Evolutionary conservation across 1,284 basidiomycete species (phyloP).

Genomic region (Apiotrichum veenhuisii): DNA sequence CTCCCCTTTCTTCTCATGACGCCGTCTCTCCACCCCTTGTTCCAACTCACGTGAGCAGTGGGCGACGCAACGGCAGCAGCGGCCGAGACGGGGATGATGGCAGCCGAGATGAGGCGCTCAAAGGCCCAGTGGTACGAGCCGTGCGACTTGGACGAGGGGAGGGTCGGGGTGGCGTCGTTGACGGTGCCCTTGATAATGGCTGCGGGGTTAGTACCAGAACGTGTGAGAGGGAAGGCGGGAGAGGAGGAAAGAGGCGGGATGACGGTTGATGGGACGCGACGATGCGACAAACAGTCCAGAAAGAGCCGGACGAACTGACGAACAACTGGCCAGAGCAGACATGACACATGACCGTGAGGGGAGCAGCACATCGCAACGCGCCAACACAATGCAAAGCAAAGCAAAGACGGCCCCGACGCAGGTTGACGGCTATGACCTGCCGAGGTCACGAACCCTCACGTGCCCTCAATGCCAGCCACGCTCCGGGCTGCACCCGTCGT

Average conservation of each 20-base stretch:
- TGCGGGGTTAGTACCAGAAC: conserved; percentile 50
- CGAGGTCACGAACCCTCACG: no score
- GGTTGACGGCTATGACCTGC: no score
- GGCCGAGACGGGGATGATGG: conserved; percentile 81
- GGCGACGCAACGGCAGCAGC: conserved; percentile 71
- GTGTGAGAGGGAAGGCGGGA: no score
- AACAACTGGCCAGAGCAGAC: no score
- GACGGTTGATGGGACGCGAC: not conserved
- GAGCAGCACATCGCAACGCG: no score
- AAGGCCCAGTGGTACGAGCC: conserved; percentile 99
- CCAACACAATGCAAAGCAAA: no score
- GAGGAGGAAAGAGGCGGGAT: no score
- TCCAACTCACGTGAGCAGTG: conserved; percentile 57
- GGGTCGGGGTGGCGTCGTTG: conserved; percentile 91
- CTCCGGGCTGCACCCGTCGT: not conserved
- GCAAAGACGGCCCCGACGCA: no score
- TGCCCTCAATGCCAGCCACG: no score
- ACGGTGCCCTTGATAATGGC: conserved; percentile 90
- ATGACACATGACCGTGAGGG: no score
- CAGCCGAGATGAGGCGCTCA: conserved; percentile 82
- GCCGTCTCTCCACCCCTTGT: not conserved
- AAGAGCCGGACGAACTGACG: no score
- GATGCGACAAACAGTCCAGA: no score
- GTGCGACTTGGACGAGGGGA: conserved; percentile 70
- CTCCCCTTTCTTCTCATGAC: not conserved